Evolutionary conservation across 2,329 filamentous ascomycete genomes (phyloP).

Genomic region (Talaromyces marneffei): DNA sequence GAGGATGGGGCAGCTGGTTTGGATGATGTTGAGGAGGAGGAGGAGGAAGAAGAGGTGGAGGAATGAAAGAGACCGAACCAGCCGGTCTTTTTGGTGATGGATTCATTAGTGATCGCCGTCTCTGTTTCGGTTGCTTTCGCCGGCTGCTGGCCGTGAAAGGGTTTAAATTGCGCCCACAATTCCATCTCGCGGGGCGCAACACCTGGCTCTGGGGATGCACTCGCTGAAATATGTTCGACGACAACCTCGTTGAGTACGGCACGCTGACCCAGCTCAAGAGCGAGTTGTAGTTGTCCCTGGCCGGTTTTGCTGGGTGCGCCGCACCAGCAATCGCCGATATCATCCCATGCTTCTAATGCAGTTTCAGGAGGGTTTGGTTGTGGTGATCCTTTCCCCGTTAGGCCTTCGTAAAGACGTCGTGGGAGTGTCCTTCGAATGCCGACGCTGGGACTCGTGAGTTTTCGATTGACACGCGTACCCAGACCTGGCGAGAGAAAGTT

Average conservation of each 20-base stretch:
- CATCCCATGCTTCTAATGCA: slow-evolving; percentile 65
- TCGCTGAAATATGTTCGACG: slow-evolving; percentile 63
- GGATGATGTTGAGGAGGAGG: background rate
- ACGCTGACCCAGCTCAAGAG: slow-evolving; percentile 32
- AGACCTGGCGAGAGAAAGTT: slow-evolving; percentile 67
- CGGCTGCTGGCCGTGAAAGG: background rate
- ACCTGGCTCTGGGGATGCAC: slow-evolving; percentile 56
- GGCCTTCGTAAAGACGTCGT: slow-evolving; percentile 18
- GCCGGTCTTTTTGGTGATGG: background rate
- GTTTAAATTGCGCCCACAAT: slow-evolving; percentile 57
- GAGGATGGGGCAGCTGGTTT: background rate
- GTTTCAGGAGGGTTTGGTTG: slow-evolving; percentile 39
- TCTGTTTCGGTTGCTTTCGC: slow-evolving; percentile 5
- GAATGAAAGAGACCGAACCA: slow-evolving; percentile 11
- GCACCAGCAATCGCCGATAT: slow-evolving; percentile 86
- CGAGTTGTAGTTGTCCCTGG: slow-evolving; percentile 40
- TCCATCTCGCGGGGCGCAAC: slow-evolving; percentile 64
- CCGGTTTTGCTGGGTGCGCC: slow-evolving; percentile 44
- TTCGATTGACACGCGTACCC: slow-evolving; percentile 60
- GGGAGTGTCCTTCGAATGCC: slow-evolving; percentile 24
- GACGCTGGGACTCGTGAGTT: slow-evolving; percentile 55
- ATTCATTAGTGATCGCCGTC: background rate
- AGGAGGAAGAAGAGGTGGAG: background rate
- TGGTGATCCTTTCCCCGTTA: slow-evolving; percentile 14
- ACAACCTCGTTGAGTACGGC: slow-evolving; percentile 65